These are phyloP conservation scores for Termitomyces sp. DNA, from an alignment of 768 basidiomycete genomes.

Conservation along the genomic window DNA sequence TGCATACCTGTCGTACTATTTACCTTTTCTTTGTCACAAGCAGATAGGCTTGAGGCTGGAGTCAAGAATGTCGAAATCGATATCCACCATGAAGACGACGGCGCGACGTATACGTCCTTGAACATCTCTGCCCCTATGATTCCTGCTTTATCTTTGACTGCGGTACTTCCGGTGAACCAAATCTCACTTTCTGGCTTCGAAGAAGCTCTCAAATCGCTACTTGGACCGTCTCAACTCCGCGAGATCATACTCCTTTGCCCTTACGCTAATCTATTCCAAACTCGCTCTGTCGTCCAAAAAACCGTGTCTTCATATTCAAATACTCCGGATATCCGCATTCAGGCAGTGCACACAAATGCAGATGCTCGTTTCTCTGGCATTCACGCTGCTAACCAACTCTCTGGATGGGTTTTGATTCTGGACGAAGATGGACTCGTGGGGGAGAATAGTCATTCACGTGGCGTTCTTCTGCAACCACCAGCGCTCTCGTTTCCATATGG, in stretches of 20 bases:
- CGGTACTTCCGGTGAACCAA: slow-evolving; percentile 40
- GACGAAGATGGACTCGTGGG: slow-evolving; percentile 37
- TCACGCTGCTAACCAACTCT: slow-evolving; percentile 28
- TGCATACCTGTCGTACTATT: slow-evolving; percentile 6
- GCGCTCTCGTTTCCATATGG: slow-evolving; percentile 32
- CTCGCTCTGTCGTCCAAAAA: slow-evolving; percentile 28
- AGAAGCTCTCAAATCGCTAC: slow-evolving; percentile 30
- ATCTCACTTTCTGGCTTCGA: slow-evolving; percentile 27
- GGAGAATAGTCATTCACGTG: slow-evolving; percentile 24
- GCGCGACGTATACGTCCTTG: slow-evolving; percentile 1
- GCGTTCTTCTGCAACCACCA: slow-evolving; percentile 37
- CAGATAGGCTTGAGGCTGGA: not conserved
- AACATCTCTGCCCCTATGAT: slow-evolving; percentile 5
- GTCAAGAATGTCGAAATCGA: slow-evolving; percentile 1
- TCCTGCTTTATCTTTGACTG: slow-evolving; percentile 33
- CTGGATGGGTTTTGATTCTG: slow-evolving; percentile 47
- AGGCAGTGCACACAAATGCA: slow-evolving; percentile 20
- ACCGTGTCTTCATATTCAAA: slow-evolving; percentile 22
- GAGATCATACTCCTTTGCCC: slow-evolving; percentile 47
- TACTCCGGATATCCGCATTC: slow-evolving; percentile 39
- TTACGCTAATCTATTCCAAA: slow-evolving; percentile 23
- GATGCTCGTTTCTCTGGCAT: slow-evolving; percentile 24
- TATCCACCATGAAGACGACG: slow-evolving; percentile 4
- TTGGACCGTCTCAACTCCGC: slow-evolving; percentile 28
- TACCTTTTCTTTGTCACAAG: not conserved